phyloP scores from a whole-genome alignment of 192 early-diverging fungal species.

The Backusella westeae region DNA sequence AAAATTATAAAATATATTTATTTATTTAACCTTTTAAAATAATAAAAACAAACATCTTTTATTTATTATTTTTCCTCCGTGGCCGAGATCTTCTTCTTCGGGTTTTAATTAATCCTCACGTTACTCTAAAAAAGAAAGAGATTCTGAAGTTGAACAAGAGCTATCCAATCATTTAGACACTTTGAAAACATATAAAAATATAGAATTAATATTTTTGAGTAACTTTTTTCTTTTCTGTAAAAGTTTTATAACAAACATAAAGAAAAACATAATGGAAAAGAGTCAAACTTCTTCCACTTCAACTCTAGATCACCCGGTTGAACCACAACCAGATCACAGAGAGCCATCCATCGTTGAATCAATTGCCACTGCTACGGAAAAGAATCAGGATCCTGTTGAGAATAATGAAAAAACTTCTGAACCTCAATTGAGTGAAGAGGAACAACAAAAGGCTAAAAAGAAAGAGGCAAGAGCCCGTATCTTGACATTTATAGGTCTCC shows the following conservation, averaged over 20 bases:
- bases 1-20: not conserved
- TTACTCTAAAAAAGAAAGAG: not conserved
- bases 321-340: not conserved
- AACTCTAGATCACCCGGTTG: not conserved
- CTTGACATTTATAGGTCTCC: slow-evolving; percentile 31
- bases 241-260: not conserved
- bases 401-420: not conserved
- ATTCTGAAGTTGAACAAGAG: slow-evolving; percentile 1
- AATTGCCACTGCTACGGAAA: not conserved
- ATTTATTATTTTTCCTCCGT: not conserved
- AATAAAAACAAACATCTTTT: not conserved
- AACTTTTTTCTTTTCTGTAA: not conserved
- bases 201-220: not conserved
- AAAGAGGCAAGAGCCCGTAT: slow-evolving; percentile 5
- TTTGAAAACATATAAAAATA: not conserved
- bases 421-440: not conserved
- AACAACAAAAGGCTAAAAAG: not conserved
- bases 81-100: slow-evolving; percentile 4
- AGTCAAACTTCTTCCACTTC: not conserved
- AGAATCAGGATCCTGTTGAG: not conserved
- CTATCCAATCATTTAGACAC: not conserved
- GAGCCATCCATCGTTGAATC: not conserved
- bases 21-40: not conserved
- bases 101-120: not conserved
- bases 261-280: not conserved